Conservation (phyloP, 768 basidiomycete genomes). For the Termitomyces sp. region DNA sequence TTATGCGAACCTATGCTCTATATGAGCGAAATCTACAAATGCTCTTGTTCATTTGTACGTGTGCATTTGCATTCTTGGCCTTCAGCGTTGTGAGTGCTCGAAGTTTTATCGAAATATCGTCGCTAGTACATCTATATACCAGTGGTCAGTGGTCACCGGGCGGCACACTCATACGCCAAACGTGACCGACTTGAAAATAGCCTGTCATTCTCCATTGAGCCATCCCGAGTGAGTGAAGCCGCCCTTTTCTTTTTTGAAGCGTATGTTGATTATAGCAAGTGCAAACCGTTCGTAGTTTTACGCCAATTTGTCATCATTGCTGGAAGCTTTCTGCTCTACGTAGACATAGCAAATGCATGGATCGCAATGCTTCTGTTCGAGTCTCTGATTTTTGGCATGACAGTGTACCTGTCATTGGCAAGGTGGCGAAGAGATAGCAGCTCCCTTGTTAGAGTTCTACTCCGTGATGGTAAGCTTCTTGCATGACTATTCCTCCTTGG, state of each 20-base stretch:
- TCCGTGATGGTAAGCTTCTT: not conserved
- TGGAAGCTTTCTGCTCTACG: not conserved
- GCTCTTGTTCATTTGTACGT: conserved; percentile 19
- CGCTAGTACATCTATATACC: not conserved
- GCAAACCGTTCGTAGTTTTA: not conserved
- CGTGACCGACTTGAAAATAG: not conserved
- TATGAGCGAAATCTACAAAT: conserved; percentile 26
- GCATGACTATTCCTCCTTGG: not conserved
- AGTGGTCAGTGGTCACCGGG: not conserved
- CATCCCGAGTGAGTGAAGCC: not conserved
- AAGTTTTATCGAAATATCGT: no score
- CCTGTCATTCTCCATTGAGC: not conserved
- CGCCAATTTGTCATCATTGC: not conserved
- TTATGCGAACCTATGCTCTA: conserved; percentile 36
- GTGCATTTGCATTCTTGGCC: conserved; percentile 21
- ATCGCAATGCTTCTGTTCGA: not conserved
- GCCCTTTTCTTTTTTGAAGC: not conserved
- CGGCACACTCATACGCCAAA: not conserved
- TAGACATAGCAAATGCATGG: not conserved
- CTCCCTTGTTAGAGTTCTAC: not conserved
- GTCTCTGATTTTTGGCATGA: not conserved
- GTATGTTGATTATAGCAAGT: not conserved
- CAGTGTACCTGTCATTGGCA: not conserved
- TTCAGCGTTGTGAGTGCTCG: conserved; percentile 14
- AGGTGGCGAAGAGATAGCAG: not conserved